Base-by-base conservation (phyloP, 805 yeast genomes). In the Ogataea thermomethanolica region DNA sequence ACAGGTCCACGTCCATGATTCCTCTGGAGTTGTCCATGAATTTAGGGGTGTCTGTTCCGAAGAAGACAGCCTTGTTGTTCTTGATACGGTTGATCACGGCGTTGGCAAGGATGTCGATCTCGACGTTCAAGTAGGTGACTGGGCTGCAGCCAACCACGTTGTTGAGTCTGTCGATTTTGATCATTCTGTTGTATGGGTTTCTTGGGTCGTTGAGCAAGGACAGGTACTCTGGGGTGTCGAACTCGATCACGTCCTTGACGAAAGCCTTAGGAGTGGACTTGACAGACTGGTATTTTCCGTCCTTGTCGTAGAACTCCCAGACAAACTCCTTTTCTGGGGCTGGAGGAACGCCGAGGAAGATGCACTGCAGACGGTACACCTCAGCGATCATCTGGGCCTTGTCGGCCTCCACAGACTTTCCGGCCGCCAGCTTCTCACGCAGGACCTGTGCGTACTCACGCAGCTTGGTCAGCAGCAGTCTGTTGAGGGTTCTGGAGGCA, bases 1-100 rank as follows among this genome's bases (percentile, higher is more conserved):
- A 87, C 14, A 83, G 71, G 29, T 74, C 72, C 14, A 77, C 64
- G 57, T 86, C 95, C 74, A 88, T 81, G 34, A 85, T 62, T 40
- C 96, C 96, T 7, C 78, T 59, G 20, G 59, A 61, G 41, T 70
- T 71, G 59, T 81, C 77, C 73, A 73, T 74, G 64, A 70, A 87
- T 59, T 83, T 81, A 17, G 91, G 93, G n/a, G 90, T 86, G 61
- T 87, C 95, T 12, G 90, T 81, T 9, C 95, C 95, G 56, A 87
- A 88, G 68, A 87, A 88, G 6, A 88, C 86, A 0, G 95, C 83
- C 66, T 83, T 83, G 63, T 84, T 80, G 45, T 69, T 70, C 64
- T 81, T 74, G 56, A 87, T 73, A 64, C 87, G 77, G 53, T 76
- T 72, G 27, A 85, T 76, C 22, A 86, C 84, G 35, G 79, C 70